phyloP scores from a whole-genome alignment of 139 green algal species.

The Closterium sp. region DNA sequence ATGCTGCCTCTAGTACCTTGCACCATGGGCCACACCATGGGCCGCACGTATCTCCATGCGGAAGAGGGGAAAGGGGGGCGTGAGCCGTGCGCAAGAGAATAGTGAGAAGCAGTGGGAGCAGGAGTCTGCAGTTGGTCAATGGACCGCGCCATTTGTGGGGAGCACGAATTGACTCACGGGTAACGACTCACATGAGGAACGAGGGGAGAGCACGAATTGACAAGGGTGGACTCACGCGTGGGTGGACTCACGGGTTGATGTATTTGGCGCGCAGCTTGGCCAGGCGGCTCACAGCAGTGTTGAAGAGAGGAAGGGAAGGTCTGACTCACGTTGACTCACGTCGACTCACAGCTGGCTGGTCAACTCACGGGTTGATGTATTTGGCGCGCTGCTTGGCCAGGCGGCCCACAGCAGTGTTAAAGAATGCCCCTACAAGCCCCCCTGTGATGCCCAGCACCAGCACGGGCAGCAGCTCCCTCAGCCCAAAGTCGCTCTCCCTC shows the following conservation, averaged over 20 bases:
- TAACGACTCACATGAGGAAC: too few species aligned
- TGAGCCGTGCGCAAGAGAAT: too few species aligned
- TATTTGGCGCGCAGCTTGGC: slow-evolving; percentile 51
- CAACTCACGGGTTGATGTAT: slow-evolving; percentile 16
- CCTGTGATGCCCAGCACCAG: slow-evolving; percentile 76
- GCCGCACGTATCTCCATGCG: too few species aligned
- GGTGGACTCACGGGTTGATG: background rate
- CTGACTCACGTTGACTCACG: background rate
- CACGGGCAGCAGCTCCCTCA: slow-evolving; percentile 73
- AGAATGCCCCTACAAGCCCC: slow-evolving; percentile 66
- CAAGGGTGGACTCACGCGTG: too few species aligned
- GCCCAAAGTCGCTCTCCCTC: slow-evolving; percentile 29
- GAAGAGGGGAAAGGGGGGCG: too few species aligned
- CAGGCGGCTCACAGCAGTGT: slow-evolving; percentile 64
- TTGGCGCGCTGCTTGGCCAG: slow-evolving; percentile 58
- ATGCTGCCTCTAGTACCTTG: slow-evolving; percentile 43
- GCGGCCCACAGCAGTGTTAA: slow-evolving; percentile 68
- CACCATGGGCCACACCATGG: slow-evolving; percentile 29
- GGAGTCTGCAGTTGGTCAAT: too few species aligned
- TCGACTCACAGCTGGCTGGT: background rate
- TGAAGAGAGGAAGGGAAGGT: slow-evolving; percentile 71
- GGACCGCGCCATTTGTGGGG: too few species aligned
- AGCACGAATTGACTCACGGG: too few species aligned
- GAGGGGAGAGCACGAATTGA: too few species aligned
- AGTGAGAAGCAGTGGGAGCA: too few species aligned